Evolutionary conservation across 306 rosid genomes (phyloP), one percentile per base, ranked within the genome.

Genomic region (Vicia faba): DNA sequence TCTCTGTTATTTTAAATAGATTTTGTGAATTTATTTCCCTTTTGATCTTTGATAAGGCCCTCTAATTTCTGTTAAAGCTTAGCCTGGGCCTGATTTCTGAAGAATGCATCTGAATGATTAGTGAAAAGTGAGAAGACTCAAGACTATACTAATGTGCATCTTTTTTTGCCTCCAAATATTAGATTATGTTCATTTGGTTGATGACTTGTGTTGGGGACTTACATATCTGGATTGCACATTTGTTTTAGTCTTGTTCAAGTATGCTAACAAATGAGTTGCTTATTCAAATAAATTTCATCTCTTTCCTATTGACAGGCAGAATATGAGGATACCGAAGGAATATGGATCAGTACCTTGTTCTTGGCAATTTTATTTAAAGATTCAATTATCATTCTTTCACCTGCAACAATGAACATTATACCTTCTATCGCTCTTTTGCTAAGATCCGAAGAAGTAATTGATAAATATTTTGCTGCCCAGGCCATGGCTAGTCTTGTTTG

Each of bases 381-480:
- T 73, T 79, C 73, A 72, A 78, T 77, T 64, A 79, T 88, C 39
- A 79, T 75, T 83, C 71, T 66, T 28, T 88, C 87, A 44, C 83
- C 88, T 40, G 84, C 82, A 54, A 86, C 95, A 64, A 80, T 89
- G 91, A 75, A 61, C 60, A 82, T 86, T 74, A 86, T 89, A 77
- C 88, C 96, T 82, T 88, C 88, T 65, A 88, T 93, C 63, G 82
- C 90, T 80, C 79, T 82, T 80, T 75, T 89, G 73, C 83, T 85
- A 66, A 85, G 85, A 85, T 93, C 98, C 10, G 98, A 88, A 53
- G 97, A 89, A 83, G 66, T 88, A 73, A 82, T 80, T 66, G 88
- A 89, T 71, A 88, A 84, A 82, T 89, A 80, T 85, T 88, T 88
- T 85, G 96, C 97, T 79, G 97, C 97, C 66, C 97, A 93, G 83